Evolutionary conservation across 768 basidiomycete genomes (phyloP).

Genomic region (Plicaturopsis crispa): DNA sequence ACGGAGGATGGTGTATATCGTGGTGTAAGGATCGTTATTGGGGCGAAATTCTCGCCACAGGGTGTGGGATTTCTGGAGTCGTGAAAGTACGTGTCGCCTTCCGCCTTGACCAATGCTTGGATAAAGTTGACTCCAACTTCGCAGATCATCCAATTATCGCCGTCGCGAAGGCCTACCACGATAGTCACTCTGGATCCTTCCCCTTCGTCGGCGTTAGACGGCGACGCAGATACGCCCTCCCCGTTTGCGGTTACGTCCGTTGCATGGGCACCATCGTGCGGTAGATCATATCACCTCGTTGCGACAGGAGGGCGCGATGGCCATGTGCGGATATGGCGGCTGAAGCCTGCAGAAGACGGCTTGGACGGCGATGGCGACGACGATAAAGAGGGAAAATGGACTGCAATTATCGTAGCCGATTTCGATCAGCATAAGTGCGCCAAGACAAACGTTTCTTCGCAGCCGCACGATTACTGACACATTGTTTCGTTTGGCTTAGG

Average conservation of each 20-base stretch:
- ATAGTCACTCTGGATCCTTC: conserved; percentile 54
- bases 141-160: conserved; percentile 70
- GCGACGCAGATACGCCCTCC: conserved; percentile 27
- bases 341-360: conserved; percentile 50
- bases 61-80: conserved; percentile 61
- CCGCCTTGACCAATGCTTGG: not conserved
- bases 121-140: conserved; percentile 1
- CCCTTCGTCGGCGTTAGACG: conserved; percentile 23
- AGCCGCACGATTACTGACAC: not conserved
- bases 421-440: conserved; percentile 79
- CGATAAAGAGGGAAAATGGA: conserved; percentile 59
- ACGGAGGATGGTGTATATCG: conserved; percentile 87
- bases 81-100: conserved; percentile 53
- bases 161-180: conserved; percentile 57
- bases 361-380: conserved; percentile 29
- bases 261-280: conserved; percentile 92
- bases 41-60: conserved; percentile 84
- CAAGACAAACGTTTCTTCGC: no score
- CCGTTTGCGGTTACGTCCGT: conserved; percentile 72
- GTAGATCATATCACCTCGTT: conserved; percentile 88
- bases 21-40: conserved; percentile 98
- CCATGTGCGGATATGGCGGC: conserved; percentile 82
- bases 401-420: conserved; percentile 69
- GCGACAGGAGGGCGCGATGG: conserved; percentile 89
- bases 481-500: no score